phyloP scores from a whole-genome alignment of 73 alveolate species.

The Tetrahymena elliotti region DNA sequence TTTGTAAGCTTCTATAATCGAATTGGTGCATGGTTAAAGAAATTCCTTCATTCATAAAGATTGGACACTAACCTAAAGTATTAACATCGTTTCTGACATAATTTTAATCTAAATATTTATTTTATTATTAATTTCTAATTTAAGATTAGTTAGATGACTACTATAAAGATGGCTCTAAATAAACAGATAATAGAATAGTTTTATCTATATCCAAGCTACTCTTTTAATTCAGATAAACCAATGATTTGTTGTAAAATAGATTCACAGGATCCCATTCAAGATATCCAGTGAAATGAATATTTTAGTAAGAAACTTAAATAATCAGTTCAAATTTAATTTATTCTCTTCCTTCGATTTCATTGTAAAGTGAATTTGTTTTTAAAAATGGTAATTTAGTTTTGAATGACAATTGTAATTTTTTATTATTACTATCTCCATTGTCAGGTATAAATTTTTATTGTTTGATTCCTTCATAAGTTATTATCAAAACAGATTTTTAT shows the following conservation, averaged over 20 bases:
- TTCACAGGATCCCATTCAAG: neutral
- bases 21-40: neutral
- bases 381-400: neutral
- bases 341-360: neutral
- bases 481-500: neutral
- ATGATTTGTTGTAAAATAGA: neutral
- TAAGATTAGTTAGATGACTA: neutral
- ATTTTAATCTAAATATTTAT: neutral
- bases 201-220: neutral
- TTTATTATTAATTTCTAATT: neutral
- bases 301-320: neutral
- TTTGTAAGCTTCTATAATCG: neutral
- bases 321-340: neutral
- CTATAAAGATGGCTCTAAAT: neutral
- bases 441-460: neutral
- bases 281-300: neutral
- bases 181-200: neutral
- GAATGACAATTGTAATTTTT: neutral
- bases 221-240: neutral
- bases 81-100: neutral
- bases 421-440: neutral
- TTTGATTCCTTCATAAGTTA: neutral
- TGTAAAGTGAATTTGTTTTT: neutral
- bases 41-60: neutral
- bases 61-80: neutral